Evolutionary conservation across 2,329 filamentous ascomycete species (phyloP).

Genomic region (Hypoxylon sp.): DNA sequence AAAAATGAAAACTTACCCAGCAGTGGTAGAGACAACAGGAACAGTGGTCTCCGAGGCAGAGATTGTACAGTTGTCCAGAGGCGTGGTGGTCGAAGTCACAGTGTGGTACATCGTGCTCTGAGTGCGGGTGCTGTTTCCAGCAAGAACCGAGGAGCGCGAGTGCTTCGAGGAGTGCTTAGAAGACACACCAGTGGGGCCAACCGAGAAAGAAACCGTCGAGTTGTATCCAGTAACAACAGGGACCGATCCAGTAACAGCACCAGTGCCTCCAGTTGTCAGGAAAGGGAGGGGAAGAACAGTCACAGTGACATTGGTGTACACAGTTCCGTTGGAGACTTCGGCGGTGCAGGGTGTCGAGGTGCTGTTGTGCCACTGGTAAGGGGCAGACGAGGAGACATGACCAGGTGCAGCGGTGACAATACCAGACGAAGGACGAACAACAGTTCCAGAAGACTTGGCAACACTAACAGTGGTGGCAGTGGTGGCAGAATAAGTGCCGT

Average conservation of each 20-base stretch:
- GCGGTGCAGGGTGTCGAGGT: too few relatives aligned
- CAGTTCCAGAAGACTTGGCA: too few relatives aligned
- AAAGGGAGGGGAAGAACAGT: conserved; percentile 15
- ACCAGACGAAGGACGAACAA: too few relatives aligned
- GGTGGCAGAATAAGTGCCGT: background rate
- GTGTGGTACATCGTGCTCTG: conserved; percentile 16
- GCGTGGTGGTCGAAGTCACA: conserved; percentile 8
- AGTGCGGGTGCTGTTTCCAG: background rate
- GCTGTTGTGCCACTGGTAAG: too few relatives aligned
- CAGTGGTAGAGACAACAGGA: conserved; percentile 4
- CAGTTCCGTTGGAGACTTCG: conserved; percentile 1
- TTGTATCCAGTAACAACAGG: background rate
- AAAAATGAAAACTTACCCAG: conserved; percentile 30
- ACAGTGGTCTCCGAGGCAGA: background rate
- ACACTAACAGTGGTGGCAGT: too few relatives aligned
- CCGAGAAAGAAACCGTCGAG: background rate
- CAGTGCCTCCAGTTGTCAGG: conserved; percentile 14
- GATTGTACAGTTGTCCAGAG: conserved; percentile 21
- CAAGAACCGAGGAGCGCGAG: background rate
- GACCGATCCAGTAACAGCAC: conserved; percentile 14
- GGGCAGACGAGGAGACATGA: too few relatives aligned
- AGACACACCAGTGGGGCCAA: background rate
- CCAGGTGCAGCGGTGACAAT: too few relatives aligned
- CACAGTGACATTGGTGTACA: conserved; percentile 13
- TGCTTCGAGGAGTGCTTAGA: background rate